These are phyloP conservation scores for Diaporthe citri DNA, from an alignment of 2,329 filamentous ascomycete genomes.

Conservation along the genomic window DNA sequence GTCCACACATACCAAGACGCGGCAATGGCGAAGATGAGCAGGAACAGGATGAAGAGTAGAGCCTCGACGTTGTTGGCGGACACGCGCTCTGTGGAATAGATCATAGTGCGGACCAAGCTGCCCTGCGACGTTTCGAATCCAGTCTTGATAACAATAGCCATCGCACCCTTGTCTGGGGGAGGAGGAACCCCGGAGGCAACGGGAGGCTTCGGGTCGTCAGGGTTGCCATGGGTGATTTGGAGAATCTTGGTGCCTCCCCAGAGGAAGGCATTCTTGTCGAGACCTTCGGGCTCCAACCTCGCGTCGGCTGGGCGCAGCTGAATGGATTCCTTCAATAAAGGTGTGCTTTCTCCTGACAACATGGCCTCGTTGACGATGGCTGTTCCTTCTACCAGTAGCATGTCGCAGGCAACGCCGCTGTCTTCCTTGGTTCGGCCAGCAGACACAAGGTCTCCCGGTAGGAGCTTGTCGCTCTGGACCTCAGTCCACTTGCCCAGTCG, in stretches of 20 bases:
- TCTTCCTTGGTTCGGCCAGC: constrained; percentile 96
- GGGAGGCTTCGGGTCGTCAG: constrained; percentile 79
- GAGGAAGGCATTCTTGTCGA: constrained; percentile 97
- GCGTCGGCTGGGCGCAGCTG: constrained; percentile 89
- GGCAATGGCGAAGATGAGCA: constrained; percentile 94
- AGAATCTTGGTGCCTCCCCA: constrained; percentile 98
- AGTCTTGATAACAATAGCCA: constrained; percentile 96
- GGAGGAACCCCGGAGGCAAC: constrained; percentile 81
- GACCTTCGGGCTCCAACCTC: constrained; percentile 84
- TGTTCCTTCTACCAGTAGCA: constrained; percentile 93
- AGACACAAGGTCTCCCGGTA: constrained; percentile 94
- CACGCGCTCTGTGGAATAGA: constrained; percentile 98
- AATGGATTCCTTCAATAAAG: constrained; percentile 94
- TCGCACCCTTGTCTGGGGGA: constrained; percentile 93
- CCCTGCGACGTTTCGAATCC: constrained; percentile 99
- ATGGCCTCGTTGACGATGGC: constrained; percentile 99
- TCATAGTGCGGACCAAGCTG: constrained; percentile 98
- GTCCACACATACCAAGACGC: constrained; percentile 99
- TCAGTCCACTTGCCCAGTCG: constrained; percentile 90
- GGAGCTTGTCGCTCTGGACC: constrained; percentile 88
- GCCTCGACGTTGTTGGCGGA: constrained; percentile 99
- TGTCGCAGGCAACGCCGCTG: constrained; percentile 95
- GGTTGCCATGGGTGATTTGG: constrained; percentile 89
- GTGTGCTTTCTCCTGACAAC: constrained; percentile 98
- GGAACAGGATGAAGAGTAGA: constrained; percentile 96